Conservation (phyloP, 305 asterid species). For the Solanum hybrid region DNA sequence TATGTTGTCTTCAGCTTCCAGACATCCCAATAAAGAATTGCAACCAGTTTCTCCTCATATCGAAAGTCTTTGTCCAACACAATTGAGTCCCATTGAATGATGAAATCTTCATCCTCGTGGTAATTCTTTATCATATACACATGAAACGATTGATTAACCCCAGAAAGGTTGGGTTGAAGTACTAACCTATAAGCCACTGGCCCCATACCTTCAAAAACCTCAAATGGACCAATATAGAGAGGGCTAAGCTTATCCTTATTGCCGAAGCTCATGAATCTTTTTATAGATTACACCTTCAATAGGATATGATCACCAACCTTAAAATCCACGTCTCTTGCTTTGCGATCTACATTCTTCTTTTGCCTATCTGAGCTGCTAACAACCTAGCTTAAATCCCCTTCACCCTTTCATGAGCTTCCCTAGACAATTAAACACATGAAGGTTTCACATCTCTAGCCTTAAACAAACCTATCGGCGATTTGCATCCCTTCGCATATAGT, state of each 20-base stretch:
- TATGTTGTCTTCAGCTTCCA: background rate
- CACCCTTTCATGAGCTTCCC: background rate
- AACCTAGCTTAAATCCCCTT: background rate
- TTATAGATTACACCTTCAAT: background rate
- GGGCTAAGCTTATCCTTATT: background rate
- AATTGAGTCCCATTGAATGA: background rate
- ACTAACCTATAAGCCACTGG: background rate
- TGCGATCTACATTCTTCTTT: background rate
- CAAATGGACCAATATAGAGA: background rate
- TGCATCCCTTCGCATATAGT: background rate
- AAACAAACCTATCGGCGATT: background rate
- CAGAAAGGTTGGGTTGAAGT: background rate
- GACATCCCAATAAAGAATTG: background rate
- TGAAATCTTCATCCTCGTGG: background rate
- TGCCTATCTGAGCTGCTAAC: background rate
- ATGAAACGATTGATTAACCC: background rate
- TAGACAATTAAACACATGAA: background rate
- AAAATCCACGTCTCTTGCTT: background rate
- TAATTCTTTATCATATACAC: background rate
- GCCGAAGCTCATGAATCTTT: background rate
- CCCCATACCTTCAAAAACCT: background rate
- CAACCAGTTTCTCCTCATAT: background rate
- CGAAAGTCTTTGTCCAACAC: background rate
- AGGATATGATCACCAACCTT: background rate
- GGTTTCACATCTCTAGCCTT: background rate